Evolutionary conservation across 768 basidiomycete species (phyloP), one percentile per base, ranked within the genome.

Genomic region (Phaeotremella fagi): DNA sequence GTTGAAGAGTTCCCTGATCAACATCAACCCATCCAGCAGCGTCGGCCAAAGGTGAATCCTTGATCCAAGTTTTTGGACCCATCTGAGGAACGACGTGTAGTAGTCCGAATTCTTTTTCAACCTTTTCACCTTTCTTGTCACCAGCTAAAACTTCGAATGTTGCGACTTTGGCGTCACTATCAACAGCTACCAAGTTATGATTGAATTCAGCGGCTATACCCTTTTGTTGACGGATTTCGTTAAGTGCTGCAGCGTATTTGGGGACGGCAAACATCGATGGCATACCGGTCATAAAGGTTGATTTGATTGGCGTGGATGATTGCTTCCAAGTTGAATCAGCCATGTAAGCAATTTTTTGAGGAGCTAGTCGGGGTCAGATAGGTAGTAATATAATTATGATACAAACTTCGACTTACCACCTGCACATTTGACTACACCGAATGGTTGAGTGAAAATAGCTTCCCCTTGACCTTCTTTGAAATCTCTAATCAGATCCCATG

Each of bases 251-350:
- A 2, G 88, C 85, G 76, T 98, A 99, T 74, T 98, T 92, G 68
- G 91, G 90, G 50, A 95, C 92, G 63, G 83, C 82, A 77, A 99
- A 98, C 92, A 99, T 98, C 38, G 86, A 81, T 16, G 90, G 90
- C 86, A 85, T 87, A 56, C 90, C 91, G 26, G 86, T 88, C 73
- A 86, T 86, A 72, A 94, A 94, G 53, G 88, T 82, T 2, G 79
- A 78, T 9, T 86, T 80, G 79, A 71, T 80, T 89, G 44, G 83
- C 78, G 44, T 27, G 50, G 60, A 62, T 23, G 50, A 22, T 23
- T 56, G 54, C 37, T 91, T 88, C 87, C 88, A 90, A 42, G 88
- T 87, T 38, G 59, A 66, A 54, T 65, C 61, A 28, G 71, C 56
- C 63, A 66, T 70, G 58, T 70, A 66, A 35, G 56, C 55, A 58